Evolutionary conservation across 352 stramenopile genomes (phyloP).

Genomic region (Globisporangium carolinianum): DNA sequence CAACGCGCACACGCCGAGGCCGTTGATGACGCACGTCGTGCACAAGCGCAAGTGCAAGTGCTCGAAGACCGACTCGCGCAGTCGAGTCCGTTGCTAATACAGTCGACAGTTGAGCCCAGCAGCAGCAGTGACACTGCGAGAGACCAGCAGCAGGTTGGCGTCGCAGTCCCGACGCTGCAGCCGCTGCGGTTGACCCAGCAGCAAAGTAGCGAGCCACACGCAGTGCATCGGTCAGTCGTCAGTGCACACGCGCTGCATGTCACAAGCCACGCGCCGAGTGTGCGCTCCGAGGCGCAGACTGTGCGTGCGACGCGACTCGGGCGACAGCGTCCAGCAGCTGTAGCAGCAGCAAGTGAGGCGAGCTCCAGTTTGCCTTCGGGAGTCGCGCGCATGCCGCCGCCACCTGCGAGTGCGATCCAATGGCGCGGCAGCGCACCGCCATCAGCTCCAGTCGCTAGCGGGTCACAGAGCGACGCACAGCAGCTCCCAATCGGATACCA

Average conservation of each 20-base stretch:
- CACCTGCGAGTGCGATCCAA: background rate
- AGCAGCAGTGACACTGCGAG: background rate
- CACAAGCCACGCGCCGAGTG: background rate
- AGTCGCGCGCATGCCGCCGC: background rate
- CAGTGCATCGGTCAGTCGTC: background rate
- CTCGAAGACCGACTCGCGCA: background rate
- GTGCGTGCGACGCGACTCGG: background rate
- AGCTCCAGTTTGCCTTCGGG: background rate
- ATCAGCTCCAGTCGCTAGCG: background rate
- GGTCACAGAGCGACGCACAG: background rate
- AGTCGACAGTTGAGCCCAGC: background rate
- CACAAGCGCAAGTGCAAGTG: background rate
- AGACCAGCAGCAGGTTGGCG: background rate
- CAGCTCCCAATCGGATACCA: background rate
- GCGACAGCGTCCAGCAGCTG: background rate
- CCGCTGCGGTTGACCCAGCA: background rate
- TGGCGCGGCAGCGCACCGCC: background rate
- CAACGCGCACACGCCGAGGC: background rate
- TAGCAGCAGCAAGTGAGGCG: background rate
- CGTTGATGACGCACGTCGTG: background rate
- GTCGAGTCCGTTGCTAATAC: background rate
- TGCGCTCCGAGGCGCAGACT: background rate
- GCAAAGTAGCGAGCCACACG: background rate
- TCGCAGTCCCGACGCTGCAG: background rate
- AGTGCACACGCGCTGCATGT: background rate